Evolutionary conservation across 176 grass and related monocot genomes (phyloP).

Genomic region (Ensete ventricosum): DNA sequence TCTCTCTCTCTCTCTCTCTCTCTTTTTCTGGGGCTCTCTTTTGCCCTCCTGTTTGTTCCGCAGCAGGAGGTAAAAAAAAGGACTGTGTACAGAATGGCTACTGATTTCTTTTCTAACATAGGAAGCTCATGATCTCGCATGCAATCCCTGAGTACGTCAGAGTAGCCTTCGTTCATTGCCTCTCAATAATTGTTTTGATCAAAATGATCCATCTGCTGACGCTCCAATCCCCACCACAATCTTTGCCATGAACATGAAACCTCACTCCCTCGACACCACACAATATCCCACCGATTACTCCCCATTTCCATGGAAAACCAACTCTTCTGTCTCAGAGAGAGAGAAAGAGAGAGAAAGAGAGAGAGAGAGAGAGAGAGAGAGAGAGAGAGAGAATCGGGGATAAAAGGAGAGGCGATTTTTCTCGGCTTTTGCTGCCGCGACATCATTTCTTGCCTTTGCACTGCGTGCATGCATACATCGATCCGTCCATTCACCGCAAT

Average conservation of each 20-base stretch:
- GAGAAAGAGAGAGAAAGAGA: too few species aligned
- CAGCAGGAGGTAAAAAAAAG: background rate
- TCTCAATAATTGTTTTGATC: conserved; percentile 5
- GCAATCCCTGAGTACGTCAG: background rate
- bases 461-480: conserved; percentile 4
- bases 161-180: background rate
- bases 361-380: too few species aligned
- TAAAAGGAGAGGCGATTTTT: background rate
- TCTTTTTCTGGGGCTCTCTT: conserved; percentile 17
- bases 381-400: too few species aligned
- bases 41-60: background rate
- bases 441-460: too few species aligned
- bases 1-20: background rate
- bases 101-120: background rate
- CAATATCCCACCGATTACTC: too few species aligned
- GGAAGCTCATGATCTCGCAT: conserved; percentile 5
- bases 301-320: too few species aligned
- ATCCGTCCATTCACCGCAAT: background rate
- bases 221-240: background rate
- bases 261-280: background rate
- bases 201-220: background rate
- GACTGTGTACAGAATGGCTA: background rate
- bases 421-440: too few species aligned
- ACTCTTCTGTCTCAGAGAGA: too few species aligned
- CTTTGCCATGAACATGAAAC: background rate